phyloP scores from a whole-genome alignment of 768 basidiomycete genomes.

The Tulasnella sp. region DNA sequence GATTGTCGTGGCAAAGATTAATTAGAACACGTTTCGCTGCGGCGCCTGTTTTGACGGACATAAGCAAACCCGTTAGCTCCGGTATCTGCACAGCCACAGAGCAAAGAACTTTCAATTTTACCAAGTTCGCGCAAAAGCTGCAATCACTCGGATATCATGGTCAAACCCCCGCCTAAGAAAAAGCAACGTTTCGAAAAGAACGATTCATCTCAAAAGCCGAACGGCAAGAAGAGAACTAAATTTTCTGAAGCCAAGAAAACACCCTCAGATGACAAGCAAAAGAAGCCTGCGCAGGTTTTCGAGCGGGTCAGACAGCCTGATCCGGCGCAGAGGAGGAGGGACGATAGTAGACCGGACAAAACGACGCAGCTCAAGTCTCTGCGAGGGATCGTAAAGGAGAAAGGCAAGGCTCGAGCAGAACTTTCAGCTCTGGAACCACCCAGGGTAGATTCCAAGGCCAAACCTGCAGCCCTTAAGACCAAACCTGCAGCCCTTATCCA shows the following conservation, averaged over 20 bases:
- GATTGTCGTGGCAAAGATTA: not conserved
- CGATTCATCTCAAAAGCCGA: not conserved
- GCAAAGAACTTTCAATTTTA: not conserved
- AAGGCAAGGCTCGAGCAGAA: not conserved
- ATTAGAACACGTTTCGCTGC: not conserved
- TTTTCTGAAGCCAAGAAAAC: not conserved
- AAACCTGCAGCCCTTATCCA: constrained; percentile 35
- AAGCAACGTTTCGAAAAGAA: not conserved
- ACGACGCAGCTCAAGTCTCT: not conserved
- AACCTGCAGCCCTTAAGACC: constrained; percentile 34
- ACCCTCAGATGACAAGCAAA: not conserved
- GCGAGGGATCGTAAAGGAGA: not conserved
- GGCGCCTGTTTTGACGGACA: not conserved
- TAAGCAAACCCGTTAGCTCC: not conserved
- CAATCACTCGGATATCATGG: not conserved
- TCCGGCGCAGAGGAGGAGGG: not conserved
- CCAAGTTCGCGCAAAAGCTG: not conserved
- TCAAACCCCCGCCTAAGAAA: not conserved
- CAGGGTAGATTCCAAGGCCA: not conserved
- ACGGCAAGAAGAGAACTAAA: not conserved
- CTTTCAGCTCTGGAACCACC: not conserved
- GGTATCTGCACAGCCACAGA: not conserved
- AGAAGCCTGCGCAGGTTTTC: not conserved
- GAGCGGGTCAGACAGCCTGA: not conserved
- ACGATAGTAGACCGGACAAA: not conserved